Evolutionary conservation across 176 grass and related monocot species (phyloP).

Genomic region (Thinopyrum elongatum): DNA sequence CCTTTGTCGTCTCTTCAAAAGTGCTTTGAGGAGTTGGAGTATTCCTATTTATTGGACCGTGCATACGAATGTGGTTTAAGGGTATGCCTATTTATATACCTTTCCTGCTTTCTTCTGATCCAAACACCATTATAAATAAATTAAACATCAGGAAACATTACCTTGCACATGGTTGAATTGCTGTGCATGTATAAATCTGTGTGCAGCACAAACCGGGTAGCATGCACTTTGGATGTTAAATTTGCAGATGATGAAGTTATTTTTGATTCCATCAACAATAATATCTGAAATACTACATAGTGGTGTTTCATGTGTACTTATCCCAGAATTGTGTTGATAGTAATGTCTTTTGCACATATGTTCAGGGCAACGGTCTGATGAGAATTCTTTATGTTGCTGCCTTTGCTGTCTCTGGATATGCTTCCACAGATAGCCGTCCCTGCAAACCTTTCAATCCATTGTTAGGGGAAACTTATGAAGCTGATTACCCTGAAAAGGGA

Average conservation of each 20-base stretch:
- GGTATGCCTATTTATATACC: constrained; percentile 31
- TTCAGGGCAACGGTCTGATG: constrained; percentile 82
- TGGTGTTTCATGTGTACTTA: constrained; percentile 23
- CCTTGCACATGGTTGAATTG: background rate
- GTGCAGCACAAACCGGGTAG: background rate
- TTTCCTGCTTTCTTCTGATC: background rate
- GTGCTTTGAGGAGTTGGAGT: constrained; percentile 94
- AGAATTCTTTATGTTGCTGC: constrained; percentile 87
- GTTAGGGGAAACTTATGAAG: constrained; percentile 93
- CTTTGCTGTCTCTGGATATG: constrained; percentile 91
- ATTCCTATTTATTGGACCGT: constrained; percentile 78
- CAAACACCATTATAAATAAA: background rate
- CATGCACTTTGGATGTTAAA: background rate
- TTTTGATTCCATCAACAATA: background rate
- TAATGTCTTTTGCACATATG: constrained; percentile 25
- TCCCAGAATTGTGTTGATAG: background rate
- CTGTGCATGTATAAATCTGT: background rate
- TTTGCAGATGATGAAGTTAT: background rate
- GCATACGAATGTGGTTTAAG: constrained; percentile 59
- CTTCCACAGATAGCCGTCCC: constrained; percentile 66
- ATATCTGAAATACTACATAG: background rate
- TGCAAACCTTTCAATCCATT: constrained; percentile 97
- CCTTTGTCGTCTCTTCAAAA: constrained; percentile 84
- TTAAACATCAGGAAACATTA: background rate
- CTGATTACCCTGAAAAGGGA: constrained; percentile 83